Base-by-base conservation (phyloP, 495 filamentous ascomycete genomes). In the Aspergillus conjunctus region DNA sequence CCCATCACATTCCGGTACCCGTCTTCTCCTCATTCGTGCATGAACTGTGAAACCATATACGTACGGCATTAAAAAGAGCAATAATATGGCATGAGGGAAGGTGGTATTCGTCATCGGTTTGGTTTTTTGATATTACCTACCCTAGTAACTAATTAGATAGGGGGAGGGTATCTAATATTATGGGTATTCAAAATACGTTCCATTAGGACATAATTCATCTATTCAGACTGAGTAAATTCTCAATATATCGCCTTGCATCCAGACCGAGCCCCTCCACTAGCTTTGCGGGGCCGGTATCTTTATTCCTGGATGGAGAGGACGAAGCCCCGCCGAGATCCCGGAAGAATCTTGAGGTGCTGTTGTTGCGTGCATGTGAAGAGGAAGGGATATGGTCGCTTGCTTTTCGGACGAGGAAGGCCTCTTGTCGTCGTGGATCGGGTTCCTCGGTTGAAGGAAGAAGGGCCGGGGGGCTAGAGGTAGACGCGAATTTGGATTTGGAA, bases 181-280 rank as follows among this genome's bases (percentile, higher is more conserved):
- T 17, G 44, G 18, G 30, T 32, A 44, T 21, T n/a, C 9, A 54
- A 39, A 33, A 58, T n/a, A 56, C 14, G 34, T 32, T n/a, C 30
- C 5, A 14, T 31, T 6, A 17, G 34, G 18, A 10, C 10, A n/a
- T 34, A 52, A 15, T 39, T 80, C 68, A 92, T 67, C 87, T 76
- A 72, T 89, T 88, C 71, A 96, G 71, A 68, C 84, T 91, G 63
- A 97, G 74, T 57, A 97, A 71, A 12, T 85, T 87, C 67, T 96
- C 92, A 60, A 96, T 89, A 76, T 96, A 97, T 66, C 84, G 83
- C 71, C 87, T 81, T 43, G 92, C 90, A 83, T 97, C 92, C 58
- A 96, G 80, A 0, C 92, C 92, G 64, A 97, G 87, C 4, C 92
- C 92, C 71, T 93, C 91, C n/a, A 87, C 88, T 57, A 95, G 68